Evolutionary conservation across 441 rosid genomes (phyloP), one percentile per base, ranked within the genome.

Genomic region (California macrophylla): DNA sequence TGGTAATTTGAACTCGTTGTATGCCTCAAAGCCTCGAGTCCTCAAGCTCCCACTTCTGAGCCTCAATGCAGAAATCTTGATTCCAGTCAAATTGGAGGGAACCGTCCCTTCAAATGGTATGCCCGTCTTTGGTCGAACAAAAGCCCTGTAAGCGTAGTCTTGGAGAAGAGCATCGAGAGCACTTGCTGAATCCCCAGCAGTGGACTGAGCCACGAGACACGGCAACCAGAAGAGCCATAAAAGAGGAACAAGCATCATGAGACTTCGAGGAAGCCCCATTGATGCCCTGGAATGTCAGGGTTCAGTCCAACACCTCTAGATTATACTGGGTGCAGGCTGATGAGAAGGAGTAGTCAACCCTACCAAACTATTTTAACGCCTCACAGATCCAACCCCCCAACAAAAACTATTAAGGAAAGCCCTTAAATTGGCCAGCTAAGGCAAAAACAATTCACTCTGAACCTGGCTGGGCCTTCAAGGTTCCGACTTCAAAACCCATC

Each of bases 1-100:
- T 0, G 96, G 97, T 34, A 95, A 85, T 38, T 28, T 60, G 66
- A 92, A 92, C 83, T 90, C 93, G 34, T 82, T 82, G 72, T 85
- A 84, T 52, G 30, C 29, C 2, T 9, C 0, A 0, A 87, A 83
- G 2, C 97, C 98, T 36, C 66, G 73, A 0, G 36, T 83, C 69
- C 88, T 78, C 62, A 95, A 88, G 83, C 95, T 92, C 15, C 98
- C 99, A 50, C 89, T 87, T 77, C 94, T 77, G n/a, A 95, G 86
- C 86, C 99, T 86, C 87, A 92, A 73, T 10, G 90, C 97, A 0
- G 98, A 66, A 66, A 95, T 66, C 74, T 79, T 69, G 69, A 95
- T 85, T 32, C 98, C 99, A 1, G 84, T 82, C 69, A 95, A 80
- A 76, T 89, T 82, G 0, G 85, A 77, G n/a, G 97, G 95, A 63